phyloP scores from a whole-genome alignment of 257 asterid genomes.

The Orobanche coerulescens region DNA sequence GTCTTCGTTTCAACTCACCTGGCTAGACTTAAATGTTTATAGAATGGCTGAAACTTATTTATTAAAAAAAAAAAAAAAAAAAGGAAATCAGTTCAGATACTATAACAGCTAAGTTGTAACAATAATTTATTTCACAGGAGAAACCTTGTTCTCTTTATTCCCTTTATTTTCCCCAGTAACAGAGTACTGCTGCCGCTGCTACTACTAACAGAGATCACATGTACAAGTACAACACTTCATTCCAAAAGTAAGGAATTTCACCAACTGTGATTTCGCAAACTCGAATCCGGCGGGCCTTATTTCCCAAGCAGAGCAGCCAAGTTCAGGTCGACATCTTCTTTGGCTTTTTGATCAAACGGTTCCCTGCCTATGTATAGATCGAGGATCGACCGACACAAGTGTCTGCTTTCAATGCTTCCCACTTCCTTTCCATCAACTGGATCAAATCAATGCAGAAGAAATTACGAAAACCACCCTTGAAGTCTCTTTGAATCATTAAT shows the following conservation, averaged over 20 bases:
- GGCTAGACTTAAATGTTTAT: too few relatives aligned
- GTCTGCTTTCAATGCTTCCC: slow-evolving; percentile 78
- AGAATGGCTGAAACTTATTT: too few relatives aligned
- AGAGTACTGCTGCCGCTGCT: too few relatives aligned
- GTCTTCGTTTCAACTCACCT: too few relatives aligned
- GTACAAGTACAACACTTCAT: not conserved
- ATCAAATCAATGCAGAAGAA: slow-evolving; percentile 20
- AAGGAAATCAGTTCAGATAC: too few relatives aligned
- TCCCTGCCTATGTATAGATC: slow-evolving; percentile 83
- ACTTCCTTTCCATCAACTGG: slow-evolving; percentile 85
- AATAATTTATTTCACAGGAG: too few relatives aligned
- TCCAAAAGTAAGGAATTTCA: not conserved
- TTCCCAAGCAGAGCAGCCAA: slow-evolving; percentile 59
- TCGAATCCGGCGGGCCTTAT: slow-evolving; percentile 10
- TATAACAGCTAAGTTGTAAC: too few relatives aligned
- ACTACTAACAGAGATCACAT: too few relatives aligned
- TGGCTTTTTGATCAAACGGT: slow-evolving; percentile 83
- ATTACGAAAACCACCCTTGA: not conserved
- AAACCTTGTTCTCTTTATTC: too few relatives aligned
- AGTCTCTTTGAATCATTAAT: too few relatives aligned
- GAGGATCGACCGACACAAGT: slow-evolving; percentile 60
- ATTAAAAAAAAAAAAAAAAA: too few relatives aligned
- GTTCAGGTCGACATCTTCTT: slow-evolving; percentile 56
- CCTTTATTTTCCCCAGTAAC: too few relatives aligned
- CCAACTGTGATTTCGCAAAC: not conserved